These are phyloP conservation scores for Ramularia endophylla DNA, from an alignment of 2,329 filamentous ascomycete species.

Conservation along the genomic window DNA sequence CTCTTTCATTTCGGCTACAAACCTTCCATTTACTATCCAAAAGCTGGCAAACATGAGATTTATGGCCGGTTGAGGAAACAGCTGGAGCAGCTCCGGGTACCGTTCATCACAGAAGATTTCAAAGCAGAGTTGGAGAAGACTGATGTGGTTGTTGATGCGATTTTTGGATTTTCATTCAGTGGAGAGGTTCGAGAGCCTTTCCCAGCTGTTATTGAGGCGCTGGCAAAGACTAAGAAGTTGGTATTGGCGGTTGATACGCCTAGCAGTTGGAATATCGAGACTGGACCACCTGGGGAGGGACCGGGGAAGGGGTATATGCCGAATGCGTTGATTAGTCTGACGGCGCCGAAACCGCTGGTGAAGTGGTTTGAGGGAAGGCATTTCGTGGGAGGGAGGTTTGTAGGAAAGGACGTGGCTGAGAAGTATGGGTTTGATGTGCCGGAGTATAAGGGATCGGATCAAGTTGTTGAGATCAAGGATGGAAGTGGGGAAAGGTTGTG, in stretches of 20 bases:
- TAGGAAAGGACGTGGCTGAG: constrained; percentile 68
- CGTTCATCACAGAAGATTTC: constrained; percentile 75
- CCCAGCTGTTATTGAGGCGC: constrained; percentile 67
- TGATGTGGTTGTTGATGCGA: constrained; percentile 83
- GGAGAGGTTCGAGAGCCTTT: constrained; percentile 93
- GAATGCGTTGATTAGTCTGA: constrained; percentile 74
- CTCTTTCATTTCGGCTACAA: constrained; percentile 87
- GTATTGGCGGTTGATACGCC: constrained; percentile 89
- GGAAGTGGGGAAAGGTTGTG: background rate
- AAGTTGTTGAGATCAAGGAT: constrained; percentile 69
- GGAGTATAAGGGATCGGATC: constrained; percentile 77
- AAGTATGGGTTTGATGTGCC: constrained; percentile 85
- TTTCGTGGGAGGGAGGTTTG: constrained; percentile 88
- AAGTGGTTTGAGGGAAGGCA: constrained; percentile 80
- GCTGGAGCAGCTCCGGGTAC: constrained; percentile 73
- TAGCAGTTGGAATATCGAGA: constrained; percentile 89
- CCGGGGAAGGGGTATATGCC: constrained; percentile 78
- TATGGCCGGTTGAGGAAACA: constrained; percentile 85
- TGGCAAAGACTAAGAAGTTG: constrained; percentile 67
- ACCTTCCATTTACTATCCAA: constrained; percentile 87
- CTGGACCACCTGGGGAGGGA: constrained; percentile 70
- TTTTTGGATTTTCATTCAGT: constrained; percentile 93
- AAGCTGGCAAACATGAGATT: constrained; percentile 81
- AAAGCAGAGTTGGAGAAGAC: constrained; percentile 56
- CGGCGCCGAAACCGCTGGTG: constrained; percentile 86